A percentile compares a stretch with the other conserved stretches of the same genome.
Conservation (phyloP, 2,329 filamentous ascomycete genomes). For the Ophiognomonia clavigignenti-juglandacearum region DNA sequence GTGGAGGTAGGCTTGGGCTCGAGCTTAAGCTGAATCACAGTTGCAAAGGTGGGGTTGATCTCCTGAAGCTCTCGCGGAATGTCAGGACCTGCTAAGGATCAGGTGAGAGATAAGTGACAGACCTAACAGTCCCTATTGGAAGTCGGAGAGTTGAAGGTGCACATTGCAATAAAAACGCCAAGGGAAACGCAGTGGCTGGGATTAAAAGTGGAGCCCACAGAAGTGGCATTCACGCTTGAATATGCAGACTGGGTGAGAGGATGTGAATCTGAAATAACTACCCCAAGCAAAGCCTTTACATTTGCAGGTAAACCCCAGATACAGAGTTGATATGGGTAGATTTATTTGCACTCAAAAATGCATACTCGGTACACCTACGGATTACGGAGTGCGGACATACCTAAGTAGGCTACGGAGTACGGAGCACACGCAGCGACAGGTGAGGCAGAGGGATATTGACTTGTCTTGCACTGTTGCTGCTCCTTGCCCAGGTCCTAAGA, state of each 20-base stretch:
- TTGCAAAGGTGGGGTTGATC: not conserved
- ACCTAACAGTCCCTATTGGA: slow-evolving; percentile 10
- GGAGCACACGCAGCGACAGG: too few relatives aligned
- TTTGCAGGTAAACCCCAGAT: not conserved
- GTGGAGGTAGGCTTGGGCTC: slow-evolving; percentile 6
- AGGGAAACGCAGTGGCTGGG: slow-evolving; percentile 14
- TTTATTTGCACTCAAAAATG: too few relatives aligned
- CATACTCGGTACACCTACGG: too few relatives aligned
- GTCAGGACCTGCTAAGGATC: slow-evolving; percentile 10
- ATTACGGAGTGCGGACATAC: too few relatives aligned
- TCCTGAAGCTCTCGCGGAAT: slow-evolving; percentile 6
- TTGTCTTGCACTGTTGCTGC: too few relatives aligned
- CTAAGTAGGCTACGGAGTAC: too few relatives aligned
- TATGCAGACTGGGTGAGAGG: not conserved
- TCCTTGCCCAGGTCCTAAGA: too few relatives aligned
- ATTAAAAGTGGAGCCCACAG: slow-evolving; percentile 5
- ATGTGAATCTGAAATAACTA: not conserved
- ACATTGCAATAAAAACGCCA: too few relatives aligned
- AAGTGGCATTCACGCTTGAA: not conserved
- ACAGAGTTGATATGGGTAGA: too few relatives aligned
- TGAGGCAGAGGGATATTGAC: too few relatives aligned
- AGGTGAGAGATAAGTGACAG: not conserved
- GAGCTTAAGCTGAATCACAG: not conserved
- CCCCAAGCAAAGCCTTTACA: not conserved
- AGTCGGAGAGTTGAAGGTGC: slow-evolving; percentile 7